Base-by-base conservation (phyloP, 441 rosid species). In the Omphalea diandra region DNA sequence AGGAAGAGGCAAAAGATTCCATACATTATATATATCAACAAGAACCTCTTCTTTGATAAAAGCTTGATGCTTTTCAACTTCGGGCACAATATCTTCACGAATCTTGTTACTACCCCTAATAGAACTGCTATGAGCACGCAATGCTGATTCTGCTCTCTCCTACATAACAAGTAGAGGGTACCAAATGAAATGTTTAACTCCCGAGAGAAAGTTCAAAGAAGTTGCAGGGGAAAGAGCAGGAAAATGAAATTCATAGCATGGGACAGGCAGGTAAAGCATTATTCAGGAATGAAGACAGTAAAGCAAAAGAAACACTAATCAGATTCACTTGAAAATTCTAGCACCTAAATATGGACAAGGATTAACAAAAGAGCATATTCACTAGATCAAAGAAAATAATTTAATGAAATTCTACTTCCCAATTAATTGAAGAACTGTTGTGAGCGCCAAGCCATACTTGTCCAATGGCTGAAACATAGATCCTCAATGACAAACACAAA, bases 91-190 rank as follows among this genome's bases (percentile, higher is more conserved):
- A 65, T 86, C 93, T 75, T 87, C 87, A 27, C 81, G 88, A 74
- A 75, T 70, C 71, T 75, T 79, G 52, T 70, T 78, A 76, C 81
- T 79, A 72, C 88, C 84, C 81, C 76, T 89, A 63, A 88, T 73
- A 70, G 99, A 95, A 77, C 96, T 95, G 77, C 99, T 95, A 61
- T 87, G 90, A 60, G 99, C 99, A 82, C 98, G 96, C 65, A 95
- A 76, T 46, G 86, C 97, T 56, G 97, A 95, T 63, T 93, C 94
- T 72, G 87, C 93, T 69, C 80, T 82, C 79, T 90, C 99, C 99
- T 95, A 76, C 56, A 82, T 20, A 50, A 38, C 71, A 67, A 33
- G 72, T 73, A 67, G 17, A 24, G 40, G 20, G 9, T 43, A 73
- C 15, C 0, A 58, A 52, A 22, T 18, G 43, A 55, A 47, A 70